A percentile compares a stretch with the other conserved stretches of the same genome.
Conservation (phyloP, 2,329 filamentous ascomycete genomes). For the Coniochaeta prunicola region DNA sequence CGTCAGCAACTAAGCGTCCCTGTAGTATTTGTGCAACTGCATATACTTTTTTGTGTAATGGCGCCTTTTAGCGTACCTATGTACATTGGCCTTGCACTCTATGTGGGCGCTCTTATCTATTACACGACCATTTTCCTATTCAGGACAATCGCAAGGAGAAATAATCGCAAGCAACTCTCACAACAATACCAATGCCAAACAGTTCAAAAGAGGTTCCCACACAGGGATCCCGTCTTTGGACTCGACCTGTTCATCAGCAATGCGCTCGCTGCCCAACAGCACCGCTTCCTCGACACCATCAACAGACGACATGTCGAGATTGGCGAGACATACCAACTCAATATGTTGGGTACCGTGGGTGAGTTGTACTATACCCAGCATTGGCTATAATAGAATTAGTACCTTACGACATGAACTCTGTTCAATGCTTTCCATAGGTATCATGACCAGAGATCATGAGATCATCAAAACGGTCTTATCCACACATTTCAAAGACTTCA, state of each 20-base stretch:
- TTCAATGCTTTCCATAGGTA: not conserved
- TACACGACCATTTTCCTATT: not conserved
- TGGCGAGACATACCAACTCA: not conserved
- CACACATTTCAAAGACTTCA: constrained; percentile 46
- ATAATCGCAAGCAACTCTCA: not conserved
- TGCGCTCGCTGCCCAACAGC: not conserved
- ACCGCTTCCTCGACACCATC: not conserved
- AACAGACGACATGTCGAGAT: not conserved
- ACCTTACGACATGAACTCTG: not conserved
- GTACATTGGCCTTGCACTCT: not conserved
- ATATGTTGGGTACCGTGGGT: not conserved
- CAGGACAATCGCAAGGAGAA: not conserved
- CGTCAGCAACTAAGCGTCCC: not conserved
- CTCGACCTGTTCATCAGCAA: not conserved
- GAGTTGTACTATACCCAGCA: not conserved
- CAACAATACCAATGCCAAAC: not conserved
- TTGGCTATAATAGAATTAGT: too few relatives aligned
- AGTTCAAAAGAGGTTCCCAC: not conserved
- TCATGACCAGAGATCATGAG: constrained; percentile 39
- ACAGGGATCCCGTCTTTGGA: not conserved
- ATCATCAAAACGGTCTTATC: constrained; percentile 50
- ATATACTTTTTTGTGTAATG: too few relatives aligned
- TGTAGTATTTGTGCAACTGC: too few relatives aligned
- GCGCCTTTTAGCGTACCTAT: not conserved
- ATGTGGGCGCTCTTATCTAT: not conserved